phyloP scores from a whole-genome alignment of 2,329 filamentous ascomycete species.

The Gliomastix tumulicola region DNA sequence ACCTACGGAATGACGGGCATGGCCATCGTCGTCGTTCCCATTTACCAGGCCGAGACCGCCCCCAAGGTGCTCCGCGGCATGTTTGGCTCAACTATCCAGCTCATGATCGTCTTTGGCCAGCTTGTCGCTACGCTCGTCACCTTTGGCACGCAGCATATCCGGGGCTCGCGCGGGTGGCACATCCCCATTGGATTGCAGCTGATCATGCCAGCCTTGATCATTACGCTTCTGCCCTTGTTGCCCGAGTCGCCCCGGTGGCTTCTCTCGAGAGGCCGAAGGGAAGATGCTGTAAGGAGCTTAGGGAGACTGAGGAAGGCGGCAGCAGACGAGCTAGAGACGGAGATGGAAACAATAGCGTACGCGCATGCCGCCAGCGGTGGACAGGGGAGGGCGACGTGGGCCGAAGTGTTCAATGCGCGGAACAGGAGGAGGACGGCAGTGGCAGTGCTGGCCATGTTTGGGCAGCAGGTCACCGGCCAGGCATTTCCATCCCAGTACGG shows the following conservation, averaged over 20 bases:
- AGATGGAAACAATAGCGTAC: conserved; percentile 7
- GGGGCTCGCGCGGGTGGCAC: conserved; percentile 24
- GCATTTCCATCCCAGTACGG: conserved; percentile 20
- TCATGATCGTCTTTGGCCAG: conserved; percentile 17
- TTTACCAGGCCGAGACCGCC: conserved; percentile 17
- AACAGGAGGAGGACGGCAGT: conserved; percentile 14
- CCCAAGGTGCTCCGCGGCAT: conserved; percentile 17
- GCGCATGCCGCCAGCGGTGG: neutral
- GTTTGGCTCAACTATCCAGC: conserved; percentile 17
- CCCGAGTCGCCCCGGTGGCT: conserved; percentile 30
- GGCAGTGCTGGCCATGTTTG: conserved; percentile 17
- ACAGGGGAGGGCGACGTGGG: neutral
- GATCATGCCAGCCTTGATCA: conserved; percentile 26
- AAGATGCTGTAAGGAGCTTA: conserved; percentile 18
- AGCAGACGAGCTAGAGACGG: conserved; percentile 13
- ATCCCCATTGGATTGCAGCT: conserved; percentile 37
- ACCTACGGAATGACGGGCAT: conserved; percentile 21
- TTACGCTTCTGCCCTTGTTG: conserved; percentile 24
- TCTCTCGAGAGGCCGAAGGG: conserved; percentile 12
- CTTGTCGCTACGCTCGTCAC: conserved; percentile 16
- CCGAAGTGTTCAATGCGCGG: conserved; percentile 1
- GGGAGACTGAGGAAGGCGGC: conserved; percentile 12
- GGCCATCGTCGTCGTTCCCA: conserved; percentile 20
- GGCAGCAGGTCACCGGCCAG: conserved; percentile 20
- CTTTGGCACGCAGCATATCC: conserved; percentile 15